Conservation (phyloP, 176 grass and related monocot species). For the Cocos nucifera region DNA sequence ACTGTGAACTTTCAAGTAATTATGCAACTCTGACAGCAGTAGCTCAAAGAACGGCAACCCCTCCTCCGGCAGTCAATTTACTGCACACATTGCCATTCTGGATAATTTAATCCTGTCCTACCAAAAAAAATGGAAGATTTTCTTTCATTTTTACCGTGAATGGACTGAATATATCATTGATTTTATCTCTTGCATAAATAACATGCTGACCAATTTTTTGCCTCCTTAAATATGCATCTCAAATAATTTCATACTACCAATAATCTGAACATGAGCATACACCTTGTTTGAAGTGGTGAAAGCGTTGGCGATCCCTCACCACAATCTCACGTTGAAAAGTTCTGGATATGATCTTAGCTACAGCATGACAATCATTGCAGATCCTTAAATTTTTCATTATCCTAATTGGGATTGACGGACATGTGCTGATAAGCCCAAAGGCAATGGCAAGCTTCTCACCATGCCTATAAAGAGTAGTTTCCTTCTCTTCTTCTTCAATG, state of each 20-base stretch:
- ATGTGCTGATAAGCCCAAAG: conserved; percentile 21
- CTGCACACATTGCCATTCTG: too few species aligned
- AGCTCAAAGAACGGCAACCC: too few species aligned
- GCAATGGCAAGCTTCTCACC: conserved; percentile 24
- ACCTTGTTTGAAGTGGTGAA: conserved; percentile 19
- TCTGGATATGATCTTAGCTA: conserved; percentile 18
- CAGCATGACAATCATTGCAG: conserved; percentile 21
- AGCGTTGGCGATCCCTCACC: conserved; percentile 16
- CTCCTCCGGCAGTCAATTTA: too few species aligned
- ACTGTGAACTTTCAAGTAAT: too few species aligned
- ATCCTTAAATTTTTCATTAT: conserved; percentile 25
- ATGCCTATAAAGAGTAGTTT: conserved; percentile 16
- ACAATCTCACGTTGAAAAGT: conserved; percentile 16
- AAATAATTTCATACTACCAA: conserved; percentile 3
- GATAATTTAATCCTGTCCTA: too few species aligned
- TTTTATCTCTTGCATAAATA: too few species aligned
- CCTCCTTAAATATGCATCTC: too few species aligned
- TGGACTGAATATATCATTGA: too few species aligned
- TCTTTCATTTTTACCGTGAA: too few species aligned
- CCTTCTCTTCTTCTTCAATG: conserved; percentile 26
- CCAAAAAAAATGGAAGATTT: too few species aligned
- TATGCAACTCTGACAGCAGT: too few species aligned
- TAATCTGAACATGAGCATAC: conserved; percentile 20
- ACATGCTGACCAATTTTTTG: too few species aligned
- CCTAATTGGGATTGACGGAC: conserved; percentile 10